Conservation (phyloP, 2,329 filamentous ascomycete genomes). For the Colletotrichum gloeosporioides region DNA sequence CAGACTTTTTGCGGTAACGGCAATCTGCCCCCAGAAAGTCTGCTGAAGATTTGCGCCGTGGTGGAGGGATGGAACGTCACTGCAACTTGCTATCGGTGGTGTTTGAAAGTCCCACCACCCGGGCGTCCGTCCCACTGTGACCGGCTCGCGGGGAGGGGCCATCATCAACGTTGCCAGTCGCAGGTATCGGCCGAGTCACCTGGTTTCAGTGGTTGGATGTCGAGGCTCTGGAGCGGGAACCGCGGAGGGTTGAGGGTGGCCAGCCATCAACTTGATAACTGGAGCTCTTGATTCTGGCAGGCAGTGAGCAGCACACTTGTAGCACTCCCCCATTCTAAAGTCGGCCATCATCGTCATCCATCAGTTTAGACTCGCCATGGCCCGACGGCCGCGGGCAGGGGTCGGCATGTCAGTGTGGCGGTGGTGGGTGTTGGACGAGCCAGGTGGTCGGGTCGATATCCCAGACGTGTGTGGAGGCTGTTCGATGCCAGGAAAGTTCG, state of each 20-base stretch:
- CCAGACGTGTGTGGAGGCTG: background rate
- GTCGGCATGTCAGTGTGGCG: slow-evolving; percentile 3
- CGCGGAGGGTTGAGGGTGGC: background rate
- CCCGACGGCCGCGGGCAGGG: background rate
- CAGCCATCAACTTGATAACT: background rate
- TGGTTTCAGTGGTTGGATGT: slow-evolving; percentile 7
- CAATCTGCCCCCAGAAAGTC: background rate
- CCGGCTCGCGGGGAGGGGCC: background rate
- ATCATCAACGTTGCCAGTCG: slow-evolving; percentile 20
- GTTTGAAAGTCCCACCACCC: slow-evolving; percentile 9
- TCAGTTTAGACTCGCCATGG: background rate
- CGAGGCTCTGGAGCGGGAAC: background rate
- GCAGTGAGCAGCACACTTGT: background rate
- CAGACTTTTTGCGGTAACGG: slow-evolving; percentile 1
- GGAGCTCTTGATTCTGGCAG: background rate
- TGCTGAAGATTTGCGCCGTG: slow-evolving; percentile 8
- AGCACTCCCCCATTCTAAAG: background rate
- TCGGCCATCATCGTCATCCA: background rate
- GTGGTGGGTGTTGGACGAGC: slow-evolving; percentile 8
- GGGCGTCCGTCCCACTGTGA: slow-evolving; percentile 8
- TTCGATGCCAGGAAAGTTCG: slow-evolving; percentile 6
- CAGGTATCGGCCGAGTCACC: slow-evolving; percentile 9
- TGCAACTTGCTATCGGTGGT: slow-evolving; percentile 13
- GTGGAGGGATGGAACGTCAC: slow-evolving; percentile 25
- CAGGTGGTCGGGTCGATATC: slow-evolving; percentile 13